Percentiles rank a stretch among this genome's conserved stretches.
phyloP scores from a whole-genome alignment of 2,329 filamentous ascomycete species.

The Diplodia scrobiculata region DNA sequence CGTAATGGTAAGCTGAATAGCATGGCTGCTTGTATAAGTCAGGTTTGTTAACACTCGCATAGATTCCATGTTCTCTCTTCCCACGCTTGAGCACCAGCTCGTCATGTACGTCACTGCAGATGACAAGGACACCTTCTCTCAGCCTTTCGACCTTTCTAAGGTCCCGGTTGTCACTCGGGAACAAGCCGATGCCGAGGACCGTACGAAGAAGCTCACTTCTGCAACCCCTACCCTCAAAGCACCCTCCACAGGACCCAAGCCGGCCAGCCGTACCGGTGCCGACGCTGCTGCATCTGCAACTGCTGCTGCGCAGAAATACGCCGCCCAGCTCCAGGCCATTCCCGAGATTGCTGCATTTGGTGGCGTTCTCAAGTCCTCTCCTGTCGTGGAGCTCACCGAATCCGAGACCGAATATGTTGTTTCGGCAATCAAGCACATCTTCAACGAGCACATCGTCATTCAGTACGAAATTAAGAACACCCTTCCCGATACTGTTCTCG shows the following conservation, averaged over 20 bases:
- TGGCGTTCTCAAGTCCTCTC: conserved; percentile 85
- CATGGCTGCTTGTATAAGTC: not conserved
- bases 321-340: conserved; percentile 81
- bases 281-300: conserved; percentile 78
- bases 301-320: conserved; percentile 75
- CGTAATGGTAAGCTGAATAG: conserved; percentile 72
- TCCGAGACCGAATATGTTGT: conserved; percentile 98
- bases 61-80: conserved; percentile 95
- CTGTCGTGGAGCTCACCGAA: conserved; percentile 85
- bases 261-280: conserved; percentile 65
- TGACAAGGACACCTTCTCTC: conserved; percentile 79
- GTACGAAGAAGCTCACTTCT: conserved; percentile 94
- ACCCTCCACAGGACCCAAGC: conserved; percentile 78
- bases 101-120: conserved; percentile 96
- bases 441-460: conserved; percentile 93
- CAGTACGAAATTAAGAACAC: conserved; percentile 99
- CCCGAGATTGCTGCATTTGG: conserved; percentile 91
- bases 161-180: conserved; percentile 93
- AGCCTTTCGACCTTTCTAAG: conserved; percentile 85
- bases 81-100: conserved; percentile 93
- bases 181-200: conserved; percentile 92
- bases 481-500: conserved; percentile 69
- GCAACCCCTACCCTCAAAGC: conserved; percentile 92
- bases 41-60: not conserved
- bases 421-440: conserved; percentile 90